Conservation (phyloP, 1,139 yeast species). For the Trichomonascaceae sp. region DNA sequence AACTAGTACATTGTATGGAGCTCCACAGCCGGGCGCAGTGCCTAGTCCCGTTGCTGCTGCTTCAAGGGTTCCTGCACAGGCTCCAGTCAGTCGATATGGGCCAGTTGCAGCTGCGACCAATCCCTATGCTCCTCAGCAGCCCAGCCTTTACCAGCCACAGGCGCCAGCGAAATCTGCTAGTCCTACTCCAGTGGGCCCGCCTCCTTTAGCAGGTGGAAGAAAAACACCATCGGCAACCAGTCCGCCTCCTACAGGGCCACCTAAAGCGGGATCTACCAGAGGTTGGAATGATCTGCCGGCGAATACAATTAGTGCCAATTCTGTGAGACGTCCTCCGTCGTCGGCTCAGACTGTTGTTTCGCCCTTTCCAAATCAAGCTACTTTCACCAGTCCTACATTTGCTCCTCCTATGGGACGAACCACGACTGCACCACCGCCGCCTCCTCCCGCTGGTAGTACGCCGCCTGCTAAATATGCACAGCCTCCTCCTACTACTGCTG, state of each 20-base stretch:
- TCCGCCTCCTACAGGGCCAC: slow-evolving; percentile 21
- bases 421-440: slow-evolving; percentile 20
- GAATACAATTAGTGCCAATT: slow-evolving; percentile 31
- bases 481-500: slow-evolving; percentile 11
- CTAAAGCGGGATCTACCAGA: slow-evolving; percentile 56
- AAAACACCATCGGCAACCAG: slow-evolving; percentile 29
- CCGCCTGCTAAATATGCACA: slow-evolving; percentile 11
- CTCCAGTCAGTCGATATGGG: slow-evolving; percentile 9
- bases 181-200: slow-evolving; percentile 15
- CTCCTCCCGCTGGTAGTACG: slow-evolving; percentile 33
- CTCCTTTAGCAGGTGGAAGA: slow-evolving; percentile 23
- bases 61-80: slow-evolving; percentile 9
- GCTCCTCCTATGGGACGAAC: slow-evolving; percentile 24
- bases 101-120: slow-evolving; percentile 10
- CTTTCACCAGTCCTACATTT: slow-evolving; percentile 25
- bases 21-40: slow-evolving; percentile 14
- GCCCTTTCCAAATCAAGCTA: slow-evolving; percentile 28
- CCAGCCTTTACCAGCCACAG: slow-evolving; percentile 10
- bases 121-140: slow-evolving; percentile 14
- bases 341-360: slow-evolving; percentile 35
- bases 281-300: slow-evolving; percentile 95
- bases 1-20: slow-evolving; percentile 8
- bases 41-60: slow-evolving; percentile 11
- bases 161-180: slow-evolving; percentile 17
- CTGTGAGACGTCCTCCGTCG: slow-evolving; percentile 49